Percentiles rank a stretch among this genome's conserved stretches.
Conservation (phyloP, 2,329 filamentous ascomycete genomes). For the Epichloe hybrida region DNA sequence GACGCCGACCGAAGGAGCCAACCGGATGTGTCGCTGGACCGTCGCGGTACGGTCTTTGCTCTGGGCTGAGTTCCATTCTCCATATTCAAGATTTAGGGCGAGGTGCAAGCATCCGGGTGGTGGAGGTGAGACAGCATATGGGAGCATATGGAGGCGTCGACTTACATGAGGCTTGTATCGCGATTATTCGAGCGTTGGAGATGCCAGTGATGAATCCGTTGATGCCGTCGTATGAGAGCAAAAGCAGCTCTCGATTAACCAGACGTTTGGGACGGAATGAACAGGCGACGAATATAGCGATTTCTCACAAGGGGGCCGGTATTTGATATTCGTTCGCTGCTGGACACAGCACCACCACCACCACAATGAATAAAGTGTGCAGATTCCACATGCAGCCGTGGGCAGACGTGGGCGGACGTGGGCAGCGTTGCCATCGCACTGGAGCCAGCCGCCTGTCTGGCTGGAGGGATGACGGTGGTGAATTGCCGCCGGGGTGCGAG, state of each 20-base stretch:
- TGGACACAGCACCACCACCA: neutral
- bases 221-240: neutral
- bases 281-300: neutral
- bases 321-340: neutral
- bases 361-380: neutral
- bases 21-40: slow-evolving; percentile 20
- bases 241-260: neutral
- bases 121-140: neutral
- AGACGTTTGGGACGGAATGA: neutral
- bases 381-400: neutral
- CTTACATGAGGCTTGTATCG: neutral
- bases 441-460: neutral
- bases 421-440: neutral
- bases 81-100: neutral
- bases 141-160: neutral
- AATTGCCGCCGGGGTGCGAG: neutral
- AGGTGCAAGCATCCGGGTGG: neutral
- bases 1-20: slow-evolving; percentile 1
- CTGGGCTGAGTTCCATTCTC: neutral
- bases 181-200: neutral
- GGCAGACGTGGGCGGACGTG: neutral
- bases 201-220: too few relatives aligned
- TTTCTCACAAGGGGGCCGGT: neutral
- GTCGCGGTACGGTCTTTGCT: neutral
- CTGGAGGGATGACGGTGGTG: neutral